Evolutionary conservation across 108 stramenopile genomes (phyloP).

Genomic region (Asterionellopsis glacialis): DNA sequence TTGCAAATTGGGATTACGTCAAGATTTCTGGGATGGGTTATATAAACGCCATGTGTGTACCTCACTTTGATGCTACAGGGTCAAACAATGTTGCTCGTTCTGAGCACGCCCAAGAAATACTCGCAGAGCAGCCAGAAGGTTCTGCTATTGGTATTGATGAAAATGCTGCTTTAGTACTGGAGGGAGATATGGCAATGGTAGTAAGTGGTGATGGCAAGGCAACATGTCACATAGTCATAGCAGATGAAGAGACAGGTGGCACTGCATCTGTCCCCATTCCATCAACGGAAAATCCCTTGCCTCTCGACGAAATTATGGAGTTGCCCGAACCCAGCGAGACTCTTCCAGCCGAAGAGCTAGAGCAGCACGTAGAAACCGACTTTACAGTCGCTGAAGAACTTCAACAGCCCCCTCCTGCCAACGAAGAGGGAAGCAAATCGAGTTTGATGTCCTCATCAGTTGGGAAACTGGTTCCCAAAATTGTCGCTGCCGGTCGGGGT

Average conservation of each 20-base stretch:
- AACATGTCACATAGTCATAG: slow-evolving; percentile 5
- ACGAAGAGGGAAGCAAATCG: too few species aligned
- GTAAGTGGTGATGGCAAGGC: slow-evolving; percentile 35
- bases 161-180: slow-evolving; percentile 70
- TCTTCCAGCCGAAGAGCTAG: too few species aligned
- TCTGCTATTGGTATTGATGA: slow-evolving; percentile 74
- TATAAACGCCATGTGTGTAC: slow-evolving; percentile 53
- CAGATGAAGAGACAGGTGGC: too few species aligned
- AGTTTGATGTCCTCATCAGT: too few species aligned
- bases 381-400: too few species aligned
- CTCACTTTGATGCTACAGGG: slow-evolving; percentile 74
- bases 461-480: neutral
- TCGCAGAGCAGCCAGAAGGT: neutral
- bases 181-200: slow-evolving; percentile 30
- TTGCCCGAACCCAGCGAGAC: too few species aligned
- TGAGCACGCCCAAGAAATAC: slow-evolving; percentile 48
- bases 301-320: too few species aligned
- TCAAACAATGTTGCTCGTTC: slow-evolving; percentile 67
- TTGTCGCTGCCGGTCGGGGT: slow-evolving; percentile 9
- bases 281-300: too few species aligned
- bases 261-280: too few species aligned
- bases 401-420: too few species aligned
- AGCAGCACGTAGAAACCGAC: too few species aligned
- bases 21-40: slow-evolving; percentile 56
- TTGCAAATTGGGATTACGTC: slow-evolving; percentile 57